Percentiles rank a stretch among this genome's conserved stretches.
Conservation (phyloP, 2,329 filamentous ascomycete species). For the Coleophoma crateriformis region DNA sequence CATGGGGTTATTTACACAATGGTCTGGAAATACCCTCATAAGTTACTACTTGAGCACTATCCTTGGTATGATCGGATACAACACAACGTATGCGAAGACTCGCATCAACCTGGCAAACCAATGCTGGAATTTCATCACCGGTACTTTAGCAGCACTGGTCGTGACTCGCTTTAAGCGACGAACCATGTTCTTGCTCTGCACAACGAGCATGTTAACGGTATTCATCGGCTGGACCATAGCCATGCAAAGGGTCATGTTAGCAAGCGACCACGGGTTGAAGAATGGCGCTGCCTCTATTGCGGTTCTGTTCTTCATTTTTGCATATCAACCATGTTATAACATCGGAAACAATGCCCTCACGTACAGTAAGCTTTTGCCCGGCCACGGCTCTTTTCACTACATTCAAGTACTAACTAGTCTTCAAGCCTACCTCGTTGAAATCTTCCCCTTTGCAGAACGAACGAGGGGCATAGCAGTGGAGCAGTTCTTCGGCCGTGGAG, state of each 20-base stretch:
- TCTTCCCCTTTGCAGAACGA: conserved; percentile 52
- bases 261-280: conserved; percentile 22
- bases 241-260: conserved; percentile 32
- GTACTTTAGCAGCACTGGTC: conserved; percentile 33
- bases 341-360: conserved; percentile 63
- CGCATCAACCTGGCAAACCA: conserved; percentile 39
- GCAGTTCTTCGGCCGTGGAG: conserved; percentile 30
- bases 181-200: conserved; percentile 46
- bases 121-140: conserved; percentile 39
- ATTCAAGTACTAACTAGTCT: neutral
- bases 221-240: conserved; percentile 53
- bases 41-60: conserved; percentile 44
- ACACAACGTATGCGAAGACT: conserved; percentile 34
- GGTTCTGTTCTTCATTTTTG: conserved; percentile 53
- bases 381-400: neutral
- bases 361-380: conserved; percentile 40
- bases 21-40: conserved; percentile 40
- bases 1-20: conserved; percentile 48
- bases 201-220: conserved; percentile 44
- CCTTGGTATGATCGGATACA: conserved; percentile 40
- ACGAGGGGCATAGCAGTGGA: conserved; percentile 47
- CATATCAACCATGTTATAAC: conserved; percentile 55
- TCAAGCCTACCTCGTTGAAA: conserved; percentile 47
- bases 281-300: conserved; percentile 16
- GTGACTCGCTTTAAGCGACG: conserved; percentile 39